Evolutionary conservation across 1,139 yeast genomes (phyloP).

Genomic region (Yamadazyma buinensis): DNA sequence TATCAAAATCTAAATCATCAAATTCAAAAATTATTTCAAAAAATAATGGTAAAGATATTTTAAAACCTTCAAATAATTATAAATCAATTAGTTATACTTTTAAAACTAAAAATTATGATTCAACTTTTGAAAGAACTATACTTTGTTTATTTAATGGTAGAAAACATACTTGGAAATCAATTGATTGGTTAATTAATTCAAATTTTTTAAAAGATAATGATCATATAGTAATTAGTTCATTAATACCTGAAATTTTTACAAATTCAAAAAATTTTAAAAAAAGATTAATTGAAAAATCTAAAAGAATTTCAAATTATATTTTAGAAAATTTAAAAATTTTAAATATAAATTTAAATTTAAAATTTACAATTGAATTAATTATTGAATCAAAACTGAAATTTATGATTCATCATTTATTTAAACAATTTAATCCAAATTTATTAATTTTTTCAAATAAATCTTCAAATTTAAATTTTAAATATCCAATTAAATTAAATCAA

Average conservation of each 20-base stretch:
- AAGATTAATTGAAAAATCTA: slow-evolving; percentile 35
- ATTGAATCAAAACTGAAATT: slow-evolving; percentile 28
- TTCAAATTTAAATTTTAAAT: slow-evolving; percentile 41
- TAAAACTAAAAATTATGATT: slow-evolving; percentile 27
- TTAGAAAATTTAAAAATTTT: slow-evolving; percentile 21
- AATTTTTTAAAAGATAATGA: slow-evolving; percentile 37
- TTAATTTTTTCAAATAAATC: slow-evolving; percentile 38
- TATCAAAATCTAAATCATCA: slow-evolving; percentile 19
- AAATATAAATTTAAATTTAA: slow-evolving; percentile 41
- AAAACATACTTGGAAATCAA: slow-evolving; percentile 43
- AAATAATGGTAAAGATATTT: slow-evolving; percentile 1
- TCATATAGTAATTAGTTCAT: slow-evolving; percentile 34
- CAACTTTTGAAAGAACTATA: slow-evolving; percentile 25
- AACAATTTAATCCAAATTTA: slow-evolving; percentile 42
- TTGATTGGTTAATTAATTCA: slow-evolving; percentile 29
- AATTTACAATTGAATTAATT: slow-evolving; percentile 50
- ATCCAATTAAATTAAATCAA: slow-evolving; percentile 31
- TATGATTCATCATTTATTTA: slow-evolving; percentile 34
- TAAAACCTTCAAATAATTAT: slow-evolving; percentile 29
- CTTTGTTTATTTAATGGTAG: slow-evolving; percentile 39
- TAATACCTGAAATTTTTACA: slow-evolving; percentile 23
- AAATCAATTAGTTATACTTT: slow-evolving; percentile 38
- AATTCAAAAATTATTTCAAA: slow-evolving; percentile 4
- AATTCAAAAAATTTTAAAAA: slow-evolving; percentile 11
- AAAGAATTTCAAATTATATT: slow-evolving; percentile 37